Percentiles rank a stretch among this genome's conserved stretches.
Evolutionary conservation across 495 filamentous ascomycete species (phyloP).

Genomic region (Annulohypoxylon maeteangense): DNA sequence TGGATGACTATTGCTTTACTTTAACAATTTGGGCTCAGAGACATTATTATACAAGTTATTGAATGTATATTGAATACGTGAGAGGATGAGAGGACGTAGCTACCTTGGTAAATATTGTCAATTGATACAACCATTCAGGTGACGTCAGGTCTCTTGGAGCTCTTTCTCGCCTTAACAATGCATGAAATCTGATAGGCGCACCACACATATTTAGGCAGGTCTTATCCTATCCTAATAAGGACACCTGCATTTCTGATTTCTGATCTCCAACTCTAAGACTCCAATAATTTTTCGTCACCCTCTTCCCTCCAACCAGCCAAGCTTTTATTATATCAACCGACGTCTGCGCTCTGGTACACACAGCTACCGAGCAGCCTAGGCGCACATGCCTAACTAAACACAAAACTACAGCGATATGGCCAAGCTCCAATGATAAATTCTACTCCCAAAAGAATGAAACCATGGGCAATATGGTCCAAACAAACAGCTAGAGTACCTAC

Average conservation of each 20-base stretch:
- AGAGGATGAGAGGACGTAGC: background rate
- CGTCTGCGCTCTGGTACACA: background rate
- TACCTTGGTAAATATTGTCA: background rate
- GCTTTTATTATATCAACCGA: conserved; percentile 16
- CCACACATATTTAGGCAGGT: conserved; percentile 6
- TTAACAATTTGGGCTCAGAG: background rate
- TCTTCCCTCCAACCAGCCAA: conserved; percentile 17
- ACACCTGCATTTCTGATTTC: conserved; percentile 19
- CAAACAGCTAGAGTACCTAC: background rate
- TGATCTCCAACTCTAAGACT: conserved; percentile 18
- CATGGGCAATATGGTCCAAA: background rate
- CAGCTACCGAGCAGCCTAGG: background rate
- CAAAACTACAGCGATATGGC: background rate
- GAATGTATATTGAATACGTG: background rate
- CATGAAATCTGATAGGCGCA: conserved; percentile 29
- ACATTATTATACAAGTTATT: background rate
- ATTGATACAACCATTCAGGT: conserved; percentile 2
- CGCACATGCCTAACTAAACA: background rate
- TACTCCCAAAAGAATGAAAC: background rate
- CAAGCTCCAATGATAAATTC: background rate
- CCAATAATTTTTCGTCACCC: background rate
- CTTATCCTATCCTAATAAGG: conserved; percentile 17
- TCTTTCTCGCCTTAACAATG: conserved; percentile 27
- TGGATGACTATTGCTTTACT: background rate
- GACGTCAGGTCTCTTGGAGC: conserved; percentile 31